These are phyloP conservation scores for Cryptococcus sp. DNA, from an alignment of 1,284 basidiomycete species.

Conservation along the genomic window DNA sequence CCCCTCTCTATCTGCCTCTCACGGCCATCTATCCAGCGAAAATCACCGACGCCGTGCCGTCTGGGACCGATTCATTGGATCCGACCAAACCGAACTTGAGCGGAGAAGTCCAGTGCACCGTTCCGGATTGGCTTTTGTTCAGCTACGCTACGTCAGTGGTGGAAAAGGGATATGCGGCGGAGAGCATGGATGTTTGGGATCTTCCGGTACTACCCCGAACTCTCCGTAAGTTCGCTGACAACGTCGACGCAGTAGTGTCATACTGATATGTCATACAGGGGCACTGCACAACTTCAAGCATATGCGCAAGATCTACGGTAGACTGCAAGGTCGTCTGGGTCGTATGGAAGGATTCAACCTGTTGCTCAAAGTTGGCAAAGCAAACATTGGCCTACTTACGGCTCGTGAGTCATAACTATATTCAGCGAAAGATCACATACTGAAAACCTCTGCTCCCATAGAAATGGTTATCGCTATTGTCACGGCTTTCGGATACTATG, in stretches of 20 bases:
- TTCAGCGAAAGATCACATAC: background rate
- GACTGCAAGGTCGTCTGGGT: constrained; percentile 32
- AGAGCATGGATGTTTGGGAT: constrained; percentile 79
- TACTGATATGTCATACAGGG: constrained; percentile 14
- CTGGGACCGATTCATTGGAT: constrained; percentile 31
- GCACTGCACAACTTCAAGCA: constrained; percentile 41
- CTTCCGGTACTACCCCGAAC: constrained; percentile 72
- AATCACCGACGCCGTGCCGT: constrained; percentile 48
- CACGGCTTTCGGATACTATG: constrained; percentile 72
- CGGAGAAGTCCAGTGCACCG: constrained; percentile 56
- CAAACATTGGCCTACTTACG: constrained; percentile 47
- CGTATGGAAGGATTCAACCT: constrained; percentile 49
- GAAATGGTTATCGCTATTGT: constrained; percentile 64
- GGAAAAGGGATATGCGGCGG: constrained; percentile 71
- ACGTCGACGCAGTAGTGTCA: too few species aligned
- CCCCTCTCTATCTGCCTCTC: constrained; percentile 69
- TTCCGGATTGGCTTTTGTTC: constrained; percentile 69
- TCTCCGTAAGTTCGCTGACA: constrained; percentile 61
- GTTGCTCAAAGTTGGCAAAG: constrained; percentile 46
- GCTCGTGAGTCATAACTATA: constrained; percentile 35
- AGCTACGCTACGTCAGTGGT: constrained; percentile 81
- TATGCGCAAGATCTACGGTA: constrained; percentile 45
- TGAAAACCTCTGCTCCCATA: constrained; percentile 10
- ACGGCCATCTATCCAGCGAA: constrained; percentile 73
- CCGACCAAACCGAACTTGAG: constrained; percentile 44